Evolutionary conservation across 768 basidiomycete genomes (phyloP).

Genomic region (Mrakia hoshinonis): DNA sequence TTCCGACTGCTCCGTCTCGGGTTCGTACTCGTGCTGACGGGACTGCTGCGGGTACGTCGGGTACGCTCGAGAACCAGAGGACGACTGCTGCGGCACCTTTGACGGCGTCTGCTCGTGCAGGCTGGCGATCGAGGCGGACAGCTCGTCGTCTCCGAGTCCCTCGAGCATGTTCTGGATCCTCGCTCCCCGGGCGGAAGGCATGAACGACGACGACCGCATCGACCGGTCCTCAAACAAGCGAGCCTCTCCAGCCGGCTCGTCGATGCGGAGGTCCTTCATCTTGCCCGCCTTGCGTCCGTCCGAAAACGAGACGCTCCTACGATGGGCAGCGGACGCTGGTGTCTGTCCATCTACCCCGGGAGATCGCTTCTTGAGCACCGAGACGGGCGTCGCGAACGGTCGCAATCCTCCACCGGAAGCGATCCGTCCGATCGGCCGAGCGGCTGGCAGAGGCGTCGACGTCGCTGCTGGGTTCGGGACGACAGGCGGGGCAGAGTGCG

Average conservation of each 20-base stretch:
- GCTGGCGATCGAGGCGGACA: conserved; percentile 42
- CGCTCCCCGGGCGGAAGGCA: conserved; percentile 62
- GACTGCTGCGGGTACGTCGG: conserved; percentile 12
- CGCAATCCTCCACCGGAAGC: conserved; percentile 21
- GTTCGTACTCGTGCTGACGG: conserved; percentile 28
- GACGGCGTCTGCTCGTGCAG: conserved; percentile 39
- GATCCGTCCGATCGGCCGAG: conserved; percentile 1
- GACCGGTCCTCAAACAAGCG: conserved; percentile 23
- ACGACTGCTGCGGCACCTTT: conserved; percentile 32
- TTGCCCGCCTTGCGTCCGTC: conserved; percentile 85
- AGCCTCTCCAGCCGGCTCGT: conserved; percentile 32
- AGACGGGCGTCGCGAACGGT: conserved; percentile 27
- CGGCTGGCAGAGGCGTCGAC: conserved; percentile 18
- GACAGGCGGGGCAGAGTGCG: conserved; percentile 16
- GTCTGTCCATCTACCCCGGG: not conserved
- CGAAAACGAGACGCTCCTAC: conserved; percentile 75
- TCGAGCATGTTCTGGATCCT: conserved; percentile 73
- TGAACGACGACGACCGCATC: conserved; percentile 36
- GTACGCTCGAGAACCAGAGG: not conserved
- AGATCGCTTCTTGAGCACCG: conserved; percentile 29
- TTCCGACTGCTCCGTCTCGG: not conserved
- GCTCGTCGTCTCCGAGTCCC: conserved; percentile 52
- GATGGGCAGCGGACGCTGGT: conserved; percentile 28
- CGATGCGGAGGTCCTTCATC: conserved; percentile 56
- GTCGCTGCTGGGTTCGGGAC: not conserved